These are phyloP conservation scores for Penicillium lagena DNA, from an alignment of 495 filamentous ascomycete genomes.

Conservation along the genomic window DNA sequence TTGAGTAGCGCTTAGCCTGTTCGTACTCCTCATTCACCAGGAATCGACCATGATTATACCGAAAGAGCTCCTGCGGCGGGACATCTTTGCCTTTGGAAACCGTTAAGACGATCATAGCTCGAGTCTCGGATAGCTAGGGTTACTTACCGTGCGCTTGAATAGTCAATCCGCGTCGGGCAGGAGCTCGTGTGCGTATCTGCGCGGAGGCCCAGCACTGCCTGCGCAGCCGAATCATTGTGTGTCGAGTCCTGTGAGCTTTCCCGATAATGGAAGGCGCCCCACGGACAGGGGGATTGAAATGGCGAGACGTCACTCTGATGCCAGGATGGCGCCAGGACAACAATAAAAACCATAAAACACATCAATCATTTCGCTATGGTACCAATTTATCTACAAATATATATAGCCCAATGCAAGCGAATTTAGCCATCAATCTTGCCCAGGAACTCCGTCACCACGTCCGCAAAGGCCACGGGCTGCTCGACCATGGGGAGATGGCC, in stretches of 20 bases:
- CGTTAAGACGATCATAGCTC: neutral
- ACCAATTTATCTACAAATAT: neutral
- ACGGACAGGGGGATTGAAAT: neutral
- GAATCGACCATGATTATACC: constrained; percentile 21
- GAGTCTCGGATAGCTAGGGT: neutral
- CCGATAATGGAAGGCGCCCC: too few relatives aligned
- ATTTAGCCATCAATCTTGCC: constrained; percentile 19
- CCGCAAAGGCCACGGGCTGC: constrained; percentile 58
- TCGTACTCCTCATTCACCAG: constrained; percentile 19
- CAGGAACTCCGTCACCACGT: constrained; percentile 51
- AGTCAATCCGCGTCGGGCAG: neutral
- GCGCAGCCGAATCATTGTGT: neutral
- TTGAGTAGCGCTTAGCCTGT: constrained; percentile 11
- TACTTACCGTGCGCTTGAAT: neutral
- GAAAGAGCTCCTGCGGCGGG: constrained; percentile 9
- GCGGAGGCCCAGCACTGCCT: neutral
- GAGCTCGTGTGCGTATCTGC: too few relatives aligned
- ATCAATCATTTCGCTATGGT: constrained; percentile 2
- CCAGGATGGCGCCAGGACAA: neutral
- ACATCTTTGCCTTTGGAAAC: neutral
- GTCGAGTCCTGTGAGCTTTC: neutral
- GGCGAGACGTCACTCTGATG: neutral
- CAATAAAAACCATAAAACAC: neutral
- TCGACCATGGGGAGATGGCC: constrained; percentile 84
- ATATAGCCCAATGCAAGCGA: neutral